These are phyloP conservation scores for Paraconiothyrium sp. DNA, from an alignment of 2,329 filamentous ascomycete genomes.

Conservation along the genomic window DNA sequence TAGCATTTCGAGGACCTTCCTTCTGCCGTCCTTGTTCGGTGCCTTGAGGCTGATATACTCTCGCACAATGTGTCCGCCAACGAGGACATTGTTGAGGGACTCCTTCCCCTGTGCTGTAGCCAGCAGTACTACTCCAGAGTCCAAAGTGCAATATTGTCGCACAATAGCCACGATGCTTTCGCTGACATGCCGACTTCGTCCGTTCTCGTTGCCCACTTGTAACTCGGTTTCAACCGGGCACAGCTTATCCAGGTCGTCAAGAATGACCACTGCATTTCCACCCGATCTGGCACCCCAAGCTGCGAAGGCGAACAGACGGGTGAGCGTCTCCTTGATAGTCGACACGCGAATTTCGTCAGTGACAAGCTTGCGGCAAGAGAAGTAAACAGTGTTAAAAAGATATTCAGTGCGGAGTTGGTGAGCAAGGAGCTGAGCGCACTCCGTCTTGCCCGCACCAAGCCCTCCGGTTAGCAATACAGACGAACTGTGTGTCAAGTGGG, in stretches of 20 bases:
- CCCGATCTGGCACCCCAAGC: slow-evolving; percentile 91
- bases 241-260: slow-evolving; percentile 92
- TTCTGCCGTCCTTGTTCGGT: slow-evolving; percentile 88
- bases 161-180: slow-evolving; percentile 87
- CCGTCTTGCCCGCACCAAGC: slow-evolving; percentile 89
- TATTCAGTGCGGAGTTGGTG: slow-evolving; percentile 75
- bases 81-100: slow-evolving; percentile 85
- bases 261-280: slow-evolving; percentile 82
- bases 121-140: slow-evolving; percentile 84
- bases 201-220: slow-evolving; percentile 92
- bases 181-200: slow-evolving; percentile 88
- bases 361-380: slow-evolving; percentile 84
- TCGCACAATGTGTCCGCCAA: slow-evolving; percentile 89
- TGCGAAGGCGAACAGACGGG: slow-evolving; percentile 84
- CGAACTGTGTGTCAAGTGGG: slow-evolving; percentile 82
- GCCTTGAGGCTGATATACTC: slow-evolving; percentile 92
- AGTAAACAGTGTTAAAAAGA: slow-evolving; percentile 85
- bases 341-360: slow-evolving; percentile 91
- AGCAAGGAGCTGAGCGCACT: slow-evolving; percentile 78
- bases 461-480: slow-evolving; percentile 90
- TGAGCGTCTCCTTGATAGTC: slow-evolving; percentile 88
- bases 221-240: slow-evolving; percentile 95
- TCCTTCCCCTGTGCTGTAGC: slow-evolving; percentile 95
- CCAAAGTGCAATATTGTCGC: slow-evolving; percentile 81
- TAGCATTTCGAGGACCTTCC: slow-evolving; percentile 84